These are phyloP conservation scores for Capsella rubella DNA, from an alignment of 441 rosid genomes.

Conservation along the genomic window DNA sequence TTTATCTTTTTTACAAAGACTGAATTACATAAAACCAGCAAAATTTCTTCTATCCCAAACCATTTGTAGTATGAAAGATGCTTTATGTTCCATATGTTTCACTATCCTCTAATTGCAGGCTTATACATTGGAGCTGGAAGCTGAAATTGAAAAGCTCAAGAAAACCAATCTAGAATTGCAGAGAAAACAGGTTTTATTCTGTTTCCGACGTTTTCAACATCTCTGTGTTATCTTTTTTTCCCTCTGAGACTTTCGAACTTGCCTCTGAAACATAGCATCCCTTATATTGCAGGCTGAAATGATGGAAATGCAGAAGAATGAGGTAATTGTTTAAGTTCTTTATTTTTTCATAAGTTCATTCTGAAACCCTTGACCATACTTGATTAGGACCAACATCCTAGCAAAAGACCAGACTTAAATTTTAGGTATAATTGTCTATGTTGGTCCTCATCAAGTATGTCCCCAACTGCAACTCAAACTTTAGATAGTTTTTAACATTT, in stretches of 20 bases:
- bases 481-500: neutral
- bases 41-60: conserved; percentile 18
- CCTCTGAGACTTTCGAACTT: conserved; percentile 18
- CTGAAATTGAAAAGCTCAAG: conserved; percentile 70
- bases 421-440: conserved; percentile 6
- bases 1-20: neutral
- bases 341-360: neutral
- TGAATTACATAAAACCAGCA: neutral
- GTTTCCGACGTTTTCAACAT: neutral
- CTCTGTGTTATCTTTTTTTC: neutral
- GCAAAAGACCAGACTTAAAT: neutral
- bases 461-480: neutral
- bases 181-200: conserved; percentile 57
- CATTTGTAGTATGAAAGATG: conserved; percentile 15
- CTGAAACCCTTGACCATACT: neutral
- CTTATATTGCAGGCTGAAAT: conserved; percentile 55
- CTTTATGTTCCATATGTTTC: neutral
- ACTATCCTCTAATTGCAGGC: conserved; percentile 54
- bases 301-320: conserved; percentile 58
- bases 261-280: conserved; percentile 30
- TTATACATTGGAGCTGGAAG: conserved; percentile 77
- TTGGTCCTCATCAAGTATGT: neutral
- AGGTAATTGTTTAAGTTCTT: conserved; percentile 47
- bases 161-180: conserved; percentile 64
- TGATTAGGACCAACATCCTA: conserved; percentile 3